Percentiles rank a stretch among this genome's conserved stretches.
Conservation (phyloP, 768 basidiomycete genomes). For the Lactarius quietus region DNA sequence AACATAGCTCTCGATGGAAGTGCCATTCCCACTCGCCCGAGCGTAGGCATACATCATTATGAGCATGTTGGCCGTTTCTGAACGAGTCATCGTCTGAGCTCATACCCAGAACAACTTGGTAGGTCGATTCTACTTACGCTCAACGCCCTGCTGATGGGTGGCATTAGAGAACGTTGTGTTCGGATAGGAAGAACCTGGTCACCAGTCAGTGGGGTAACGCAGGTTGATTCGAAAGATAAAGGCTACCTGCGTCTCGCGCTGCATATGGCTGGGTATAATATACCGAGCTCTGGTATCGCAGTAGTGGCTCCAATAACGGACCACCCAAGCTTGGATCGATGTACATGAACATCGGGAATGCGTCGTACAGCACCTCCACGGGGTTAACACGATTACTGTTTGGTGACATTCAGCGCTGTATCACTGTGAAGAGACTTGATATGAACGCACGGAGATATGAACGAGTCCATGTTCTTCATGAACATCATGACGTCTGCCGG, state of each 20-base stretch:
- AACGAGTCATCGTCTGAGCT: background rate
- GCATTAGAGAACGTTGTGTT: background rate
- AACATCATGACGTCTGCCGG: conserved; percentile 25
- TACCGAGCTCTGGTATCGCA: conserved; percentile 15
- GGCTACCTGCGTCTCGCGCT: conserved; percentile 19
- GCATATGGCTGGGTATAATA: conserved; percentile 12
- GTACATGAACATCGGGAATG: conserved; percentile 24
- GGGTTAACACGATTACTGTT: conserved; percentile 21
- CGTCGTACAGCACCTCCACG: conserved; percentile 17
- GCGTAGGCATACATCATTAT: conserved; percentile 22
- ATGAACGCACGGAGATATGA: conserved; percentile 2
- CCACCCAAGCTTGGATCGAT: conserved; percentile 17
- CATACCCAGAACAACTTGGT: background rate
- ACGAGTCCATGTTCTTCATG: conserved; percentile 19
- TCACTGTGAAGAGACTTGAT: background rate
- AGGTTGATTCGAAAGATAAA: background rate
- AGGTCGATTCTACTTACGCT: conserved; percentile 7
- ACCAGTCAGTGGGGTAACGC: background rate
- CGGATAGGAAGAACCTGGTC: conserved; percentile 12
- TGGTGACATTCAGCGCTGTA: background rate
- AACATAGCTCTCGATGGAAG: conserved; percentile 9
- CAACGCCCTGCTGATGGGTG: conserved; percentile 18
- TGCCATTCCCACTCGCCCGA: conserved; percentile 2
- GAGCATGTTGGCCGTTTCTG: conserved; percentile 25
- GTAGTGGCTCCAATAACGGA: conserved; percentile 19